Evolutionary conservation across 2,329 filamentous ascomycete species (phyloP), one percentile per base, ranked within the genome.

Genomic region (Tolypocladium album): DNA sequence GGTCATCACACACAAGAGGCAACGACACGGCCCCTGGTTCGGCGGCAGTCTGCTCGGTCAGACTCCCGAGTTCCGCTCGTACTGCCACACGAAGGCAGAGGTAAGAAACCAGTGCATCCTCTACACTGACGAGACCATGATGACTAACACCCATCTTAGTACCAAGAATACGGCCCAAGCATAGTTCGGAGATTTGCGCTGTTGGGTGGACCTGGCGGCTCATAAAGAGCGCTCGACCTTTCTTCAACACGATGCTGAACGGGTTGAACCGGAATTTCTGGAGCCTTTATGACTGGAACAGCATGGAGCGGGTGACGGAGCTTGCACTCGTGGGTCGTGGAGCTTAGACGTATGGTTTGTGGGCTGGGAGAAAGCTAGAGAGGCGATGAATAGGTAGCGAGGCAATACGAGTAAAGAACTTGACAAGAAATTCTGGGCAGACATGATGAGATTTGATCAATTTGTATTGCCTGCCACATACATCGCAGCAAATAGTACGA

Each of bases 1-100:
- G 72, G 94, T 99, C 67, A 95, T 99, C 67, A 90, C 92, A 55
- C 94, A 99, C 81, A 97, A 96, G 83, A 84, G 94, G 73, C 94
- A 99, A 82, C 83, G 93, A 71, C 93, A 99, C 73, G 94, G 94
- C 22, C 94, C 94, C 39, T 99, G 94, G 94, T 99, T 99, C 72
- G 94, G 94, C 74, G 94, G 94, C 67, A 96, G 91, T 78, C 81
- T 99, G 76, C 81, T 99, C 62, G 95, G 93, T 59, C 93, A 97
- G 79, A 99, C 94, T 8, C 93, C 95, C 5, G 95, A 99, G 76
- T 99, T 99, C 82, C 86, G 91, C 74, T 97, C 92, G 71, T 99
- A 97, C 79, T 99, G 94, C 79, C 95, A 99, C 77, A 99, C 90
- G 60, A 94, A 94, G 80, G 86, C 85, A 38, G 84, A 87, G 80